Conservation (phyloP, 2,329 filamentous ascomycete genomes). For the Chaetomium sp. region DNA sequence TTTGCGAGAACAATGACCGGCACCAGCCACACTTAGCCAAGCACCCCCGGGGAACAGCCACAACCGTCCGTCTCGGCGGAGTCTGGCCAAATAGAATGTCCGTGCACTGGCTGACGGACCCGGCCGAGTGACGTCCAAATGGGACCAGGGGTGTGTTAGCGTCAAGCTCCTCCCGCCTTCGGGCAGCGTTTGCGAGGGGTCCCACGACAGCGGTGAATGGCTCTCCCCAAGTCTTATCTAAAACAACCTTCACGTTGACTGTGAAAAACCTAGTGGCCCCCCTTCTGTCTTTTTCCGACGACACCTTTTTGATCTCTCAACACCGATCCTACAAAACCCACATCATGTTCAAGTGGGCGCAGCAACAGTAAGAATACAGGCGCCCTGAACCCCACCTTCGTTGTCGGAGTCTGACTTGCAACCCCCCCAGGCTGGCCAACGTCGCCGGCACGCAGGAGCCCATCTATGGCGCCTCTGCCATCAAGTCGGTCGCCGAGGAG, state of each 20-base stretch:
- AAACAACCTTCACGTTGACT: conserved; percentile 15
- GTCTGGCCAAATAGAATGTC: conserved; percentile 1
- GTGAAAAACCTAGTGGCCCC: conserved; percentile 1
- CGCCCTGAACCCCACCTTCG: conserved; percentile 20
- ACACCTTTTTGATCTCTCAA: neutral
- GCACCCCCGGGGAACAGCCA: neutral
- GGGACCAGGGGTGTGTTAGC: conserved; percentile 10
- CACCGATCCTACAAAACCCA: conserved; percentile 8
- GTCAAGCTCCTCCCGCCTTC: conserved; percentile 16
- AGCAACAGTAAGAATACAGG: conserved; percentile 70
- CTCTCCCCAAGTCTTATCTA: conserved; percentile 9
- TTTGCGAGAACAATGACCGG: neutral
- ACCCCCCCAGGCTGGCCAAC: conserved; percentile 60
- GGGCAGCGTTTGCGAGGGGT: conserved; percentile 19
- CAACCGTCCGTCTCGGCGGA: conserved; percentile 10
- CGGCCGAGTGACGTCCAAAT: conserved; percentile 22
- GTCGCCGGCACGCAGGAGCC: conserved; percentile 96
- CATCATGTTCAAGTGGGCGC: conserved; percentile 91
- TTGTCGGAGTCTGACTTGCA: conserved; percentile 29
- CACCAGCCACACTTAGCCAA: conserved; percentile 25
- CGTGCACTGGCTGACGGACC: neutral
- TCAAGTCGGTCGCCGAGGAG: conserved; percentile 83
- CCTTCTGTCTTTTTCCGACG: conserved; percentile 5
- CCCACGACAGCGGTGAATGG: conserved; percentile 32
- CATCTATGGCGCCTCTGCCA: conserved; percentile 86